phyloP scores from a whole-genome alignment of 2,329 filamentous ascomycete genomes.

The Chrysoporthe austroafricana region DNA sequence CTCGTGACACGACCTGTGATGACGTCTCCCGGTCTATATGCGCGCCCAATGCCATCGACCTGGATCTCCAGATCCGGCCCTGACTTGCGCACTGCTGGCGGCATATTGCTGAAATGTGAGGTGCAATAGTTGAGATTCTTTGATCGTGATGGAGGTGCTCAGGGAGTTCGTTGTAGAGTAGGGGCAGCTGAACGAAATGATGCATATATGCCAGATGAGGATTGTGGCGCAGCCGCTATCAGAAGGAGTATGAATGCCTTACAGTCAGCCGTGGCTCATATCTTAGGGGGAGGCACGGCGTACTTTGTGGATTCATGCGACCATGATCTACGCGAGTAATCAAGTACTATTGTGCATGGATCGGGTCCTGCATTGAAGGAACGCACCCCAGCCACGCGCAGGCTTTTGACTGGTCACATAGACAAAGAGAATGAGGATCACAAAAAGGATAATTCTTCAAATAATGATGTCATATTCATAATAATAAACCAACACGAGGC shows the following conservation, averaged over 20 bases:
- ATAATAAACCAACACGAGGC: too few relatives aligned
- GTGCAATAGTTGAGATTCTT: background rate
- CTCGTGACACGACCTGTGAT: constrained; percentile 36
- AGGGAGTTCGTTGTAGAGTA: background rate
- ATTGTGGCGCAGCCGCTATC: background rate
- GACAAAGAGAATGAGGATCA: too few relatives aligned
- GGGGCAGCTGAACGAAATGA: background rate
- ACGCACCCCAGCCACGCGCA: too few relatives aligned
- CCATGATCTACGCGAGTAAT: too few relatives aligned
- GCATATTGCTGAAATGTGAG: background rate
- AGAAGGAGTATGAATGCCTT: background rate
- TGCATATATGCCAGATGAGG: background rate
- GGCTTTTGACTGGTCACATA: too few relatives aligned
- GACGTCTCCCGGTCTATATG: constrained; percentile 32
- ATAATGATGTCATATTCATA: too few relatives aligned
- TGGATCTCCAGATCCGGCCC: constrained; percentile 22
- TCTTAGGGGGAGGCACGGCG: background rate
- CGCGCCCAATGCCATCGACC: constrained; percentile 20
- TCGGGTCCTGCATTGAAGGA: too few relatives aligned
- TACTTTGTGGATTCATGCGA: background rate
- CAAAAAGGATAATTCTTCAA: too few relatives aligned
- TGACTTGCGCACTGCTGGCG: constrained; percentile 1
- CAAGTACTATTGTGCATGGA: too few relatives aligned
- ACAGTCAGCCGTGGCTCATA: background rate
- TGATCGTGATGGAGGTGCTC: too few relatives aligned